These are phyloP conservation scores for Tuber indicum DNA, from an alignment of 495 filamentous ascomycete genomes.

Conservation along the genomic window DNA sequence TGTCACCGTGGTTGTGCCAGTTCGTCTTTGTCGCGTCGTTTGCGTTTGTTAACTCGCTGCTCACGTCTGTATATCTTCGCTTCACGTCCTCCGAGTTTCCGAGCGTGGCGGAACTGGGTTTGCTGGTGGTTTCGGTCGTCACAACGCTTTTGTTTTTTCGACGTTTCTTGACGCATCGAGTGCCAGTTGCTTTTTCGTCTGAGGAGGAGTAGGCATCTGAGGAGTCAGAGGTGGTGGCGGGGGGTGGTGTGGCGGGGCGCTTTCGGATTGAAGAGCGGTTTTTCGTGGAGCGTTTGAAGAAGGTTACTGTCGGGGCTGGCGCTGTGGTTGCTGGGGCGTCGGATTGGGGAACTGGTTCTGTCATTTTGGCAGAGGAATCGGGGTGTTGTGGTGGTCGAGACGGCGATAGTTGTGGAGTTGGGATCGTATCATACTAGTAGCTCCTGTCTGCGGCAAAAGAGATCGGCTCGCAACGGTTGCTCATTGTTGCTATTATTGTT, in stretches of 20 bases:
- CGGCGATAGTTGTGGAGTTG: not conserved
- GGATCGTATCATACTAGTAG: not conserved
- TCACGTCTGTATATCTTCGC: conserved; percentile 55
- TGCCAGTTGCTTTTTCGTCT: conserved; percentile 53
- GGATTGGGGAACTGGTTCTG: not conserved
- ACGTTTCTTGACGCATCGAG: conserved; percentile 75
- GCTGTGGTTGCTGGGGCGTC: conserved; percentile 10
- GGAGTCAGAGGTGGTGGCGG: conserved; percentile 51
- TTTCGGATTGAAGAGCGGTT: conserved; percentile 74
- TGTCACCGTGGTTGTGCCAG: conserved; percentile 68
- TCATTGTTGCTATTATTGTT: not conserved
- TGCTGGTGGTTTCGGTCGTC: conserved; percentile 49
- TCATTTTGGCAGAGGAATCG: conserved; percentile 5
- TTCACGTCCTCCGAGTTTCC: conserved; percentile 45
- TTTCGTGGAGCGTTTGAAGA: conserved; percentile 80
- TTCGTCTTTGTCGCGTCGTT: conserved; percentile 93
- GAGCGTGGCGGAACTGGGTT: conserved; percentile 44
- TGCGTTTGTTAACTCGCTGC: conserved; percentile 53
- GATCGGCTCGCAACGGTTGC: not conserved
- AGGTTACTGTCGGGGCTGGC: conserved; percentile 49
- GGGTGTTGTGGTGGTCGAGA: not conserved
- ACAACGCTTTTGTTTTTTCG: conserved; percentile 57
- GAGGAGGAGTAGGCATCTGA: conserved; percentile 68
- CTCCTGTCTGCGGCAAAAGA: not conserved
- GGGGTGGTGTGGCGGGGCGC: conserved; percentile 72